Evolutionary conservation across 179 eudicot genomes (phyloP).

Genomic region (Vitellaria paradoxa): DNA sequence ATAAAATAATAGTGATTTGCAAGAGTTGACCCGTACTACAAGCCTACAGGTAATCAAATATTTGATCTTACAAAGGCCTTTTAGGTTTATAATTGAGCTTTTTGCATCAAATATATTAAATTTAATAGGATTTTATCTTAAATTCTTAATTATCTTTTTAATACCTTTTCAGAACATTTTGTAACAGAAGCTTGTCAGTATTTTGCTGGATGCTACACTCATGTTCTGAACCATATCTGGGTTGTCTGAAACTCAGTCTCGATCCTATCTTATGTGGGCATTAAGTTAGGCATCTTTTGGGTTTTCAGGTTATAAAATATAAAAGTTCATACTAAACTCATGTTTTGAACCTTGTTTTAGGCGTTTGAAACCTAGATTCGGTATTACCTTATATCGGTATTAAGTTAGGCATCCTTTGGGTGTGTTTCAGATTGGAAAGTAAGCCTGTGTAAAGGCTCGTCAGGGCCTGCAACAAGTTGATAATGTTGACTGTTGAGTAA

Average conservation of each 20-base stretch:
- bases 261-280: too few species aligned
- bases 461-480: background rate
- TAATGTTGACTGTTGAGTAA: background rate
- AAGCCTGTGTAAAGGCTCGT: background rate
- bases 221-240: too few species aligned
- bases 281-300: too few species aligned
- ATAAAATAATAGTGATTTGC: too few species aligned
- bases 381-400: background rate
- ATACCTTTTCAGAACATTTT: background rate
- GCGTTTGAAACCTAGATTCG: background rate
- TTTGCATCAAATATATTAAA: background rate
- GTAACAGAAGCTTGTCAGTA: background rate
- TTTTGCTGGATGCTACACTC: background rate
- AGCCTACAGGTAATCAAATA: background rate
- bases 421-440: background rate
- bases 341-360: background rate
- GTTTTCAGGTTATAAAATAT: too few species aligned
- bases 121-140: too few species aligned
- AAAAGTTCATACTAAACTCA: too few species aligned
- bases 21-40: background rate
- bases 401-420: background rate
- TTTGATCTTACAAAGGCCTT: background rate
- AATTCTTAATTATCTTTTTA: background rate
- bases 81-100: background rate
- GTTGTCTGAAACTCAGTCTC: too few species aligned